Base-by-base conservation (phyloP, 2,329 filamentous ascomycete genomes). In the Fusarium oxysporum region DNA sequence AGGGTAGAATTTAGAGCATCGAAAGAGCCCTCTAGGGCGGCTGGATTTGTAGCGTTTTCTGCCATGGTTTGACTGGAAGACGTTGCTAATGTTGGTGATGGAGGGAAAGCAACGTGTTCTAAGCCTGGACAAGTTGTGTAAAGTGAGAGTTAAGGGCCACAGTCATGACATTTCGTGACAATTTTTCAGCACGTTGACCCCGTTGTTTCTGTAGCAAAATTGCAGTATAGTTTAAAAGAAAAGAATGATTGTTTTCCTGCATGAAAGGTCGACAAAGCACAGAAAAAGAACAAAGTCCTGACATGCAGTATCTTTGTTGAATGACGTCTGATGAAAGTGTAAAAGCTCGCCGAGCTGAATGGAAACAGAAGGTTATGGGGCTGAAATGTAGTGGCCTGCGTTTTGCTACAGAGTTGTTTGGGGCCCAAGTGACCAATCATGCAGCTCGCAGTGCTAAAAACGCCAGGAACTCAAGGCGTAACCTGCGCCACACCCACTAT, bases 1-100 rank as follows among this genome's bases (percentile, higher is more conserved):
- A 74, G 17, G 10, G 80, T 81, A 21, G 79, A 72, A 33, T 81
- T 80, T 43, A 81, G 62, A 23, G 77, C 68, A 35, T 82, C 80
- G 11, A 80, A 63, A 37, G 72, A 71, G 44, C 74, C 74, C n/a
- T 65, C 64, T 9, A 62, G 14, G 11, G 64, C 47, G 19, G 59
- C 56, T 41, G 59, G 23, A 10, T 63, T 44, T 23, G 78, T 76
- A 16, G 71, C 60, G 23, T 80, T 79, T 54, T 72, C 72, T 13
- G 77, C 72, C 78, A 78, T 77, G 62, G 37, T 30, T 60, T 54
- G 33, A 17, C 17, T 65, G 50, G 56, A 43, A 43, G 35, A 60
- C 44, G 56, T 41, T 40, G 35, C 19, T 48, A 35, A 19, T 28
- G 50, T 33, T 57, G 63, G 7, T 38, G 43, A 16, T 65, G 66